Conservation (phyloP, 2,329 filamentous ascomycete genomes). For the Aquanectria penicillioides region DNA sequence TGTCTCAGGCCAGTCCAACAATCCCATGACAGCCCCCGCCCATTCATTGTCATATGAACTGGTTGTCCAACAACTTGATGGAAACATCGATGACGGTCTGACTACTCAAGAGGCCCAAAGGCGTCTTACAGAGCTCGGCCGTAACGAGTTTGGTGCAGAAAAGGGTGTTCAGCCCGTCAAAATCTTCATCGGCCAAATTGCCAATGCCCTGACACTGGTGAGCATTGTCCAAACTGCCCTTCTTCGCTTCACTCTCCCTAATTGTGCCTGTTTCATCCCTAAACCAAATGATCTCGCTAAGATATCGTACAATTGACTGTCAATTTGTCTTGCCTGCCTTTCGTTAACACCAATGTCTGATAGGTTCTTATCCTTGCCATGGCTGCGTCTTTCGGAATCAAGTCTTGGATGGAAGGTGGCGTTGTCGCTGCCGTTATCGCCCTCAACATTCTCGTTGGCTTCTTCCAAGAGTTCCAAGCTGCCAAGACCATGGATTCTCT, state of each 20-base stretch:
- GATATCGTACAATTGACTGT: too few relatives aligned
- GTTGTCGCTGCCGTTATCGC: constrained; percentile 67
- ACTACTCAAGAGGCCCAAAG: constrained; percentile 11
- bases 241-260: neutral
- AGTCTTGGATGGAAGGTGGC: constrained; percentile 69
- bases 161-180: constrained; percentile 69
- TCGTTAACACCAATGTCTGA: constrained; percentile 27
- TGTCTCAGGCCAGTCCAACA: constrained; percentile 37
- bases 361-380: constrained; percentile 66
- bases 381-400: constrained; percentile 66
- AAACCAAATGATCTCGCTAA: too few relatives aligned
- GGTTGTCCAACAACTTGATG: constrained; percentile 29
- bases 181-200: constrained; percentile 72
- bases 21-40: constrained; percentile 36
- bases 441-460: constrained; percentile 66
- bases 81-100: constrained; percentile 26
- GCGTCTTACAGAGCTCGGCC: neutral
- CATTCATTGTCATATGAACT: constrained; percentile 31
- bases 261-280: too few relatives aligned
- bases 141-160: constrained; percentile 71
- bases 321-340: constrained; percentile 1
- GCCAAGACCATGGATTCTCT: constrained; percentile 62
- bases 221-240: constrained; percentile 23
- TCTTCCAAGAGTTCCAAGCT: constrained; percentile 57
- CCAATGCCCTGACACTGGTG: constrained; percentile 76